These are phyloP conservation scores for Penicillium sp. DNA, from an alignment of 2,329 filamentous ascomycete genomes.

Conservation along the genomic window DNA sequence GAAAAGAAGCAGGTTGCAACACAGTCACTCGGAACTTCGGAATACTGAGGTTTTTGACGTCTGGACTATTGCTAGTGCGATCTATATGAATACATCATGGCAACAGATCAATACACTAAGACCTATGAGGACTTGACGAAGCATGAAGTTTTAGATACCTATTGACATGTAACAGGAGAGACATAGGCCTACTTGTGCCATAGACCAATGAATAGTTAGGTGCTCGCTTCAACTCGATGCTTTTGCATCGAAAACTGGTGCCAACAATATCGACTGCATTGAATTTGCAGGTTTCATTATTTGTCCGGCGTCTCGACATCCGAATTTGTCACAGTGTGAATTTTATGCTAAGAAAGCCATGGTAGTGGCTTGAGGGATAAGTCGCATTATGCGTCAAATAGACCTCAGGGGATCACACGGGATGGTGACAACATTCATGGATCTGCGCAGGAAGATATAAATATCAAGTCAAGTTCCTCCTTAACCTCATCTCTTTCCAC, in stretches of 20 bases:
- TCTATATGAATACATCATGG: no score
- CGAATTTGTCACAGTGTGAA: not conserved
- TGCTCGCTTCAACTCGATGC: not conserved
- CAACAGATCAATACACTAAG: not conserved
- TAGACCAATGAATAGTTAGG: not conserved
- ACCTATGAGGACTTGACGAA: not conserved
- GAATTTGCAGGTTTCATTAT: not conserved
- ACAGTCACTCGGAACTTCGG: not conserved
- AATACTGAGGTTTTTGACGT: not conserved
- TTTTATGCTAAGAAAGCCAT: not conserved
- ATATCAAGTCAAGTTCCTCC: not conserved
- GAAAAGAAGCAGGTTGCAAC: not conserved
- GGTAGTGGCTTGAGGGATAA: not conserved
- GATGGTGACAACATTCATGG: no score
- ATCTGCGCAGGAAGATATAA: not conserved
- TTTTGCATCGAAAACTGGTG: not conserved
- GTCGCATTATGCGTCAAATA: not conserved
- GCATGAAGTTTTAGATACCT: not conserved
- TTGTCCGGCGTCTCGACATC: not conserved
- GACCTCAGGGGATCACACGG: no score
- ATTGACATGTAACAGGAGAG: not conserved
- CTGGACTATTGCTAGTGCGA: no score
- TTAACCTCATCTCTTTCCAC: not conserved
- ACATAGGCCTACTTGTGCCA: not conserved
- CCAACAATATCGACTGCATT: not conserved